Base-by-base conservation (phyloP, 2,329 filamentous ascomycete species). In the Stachybotrys chartarum region DNA sequence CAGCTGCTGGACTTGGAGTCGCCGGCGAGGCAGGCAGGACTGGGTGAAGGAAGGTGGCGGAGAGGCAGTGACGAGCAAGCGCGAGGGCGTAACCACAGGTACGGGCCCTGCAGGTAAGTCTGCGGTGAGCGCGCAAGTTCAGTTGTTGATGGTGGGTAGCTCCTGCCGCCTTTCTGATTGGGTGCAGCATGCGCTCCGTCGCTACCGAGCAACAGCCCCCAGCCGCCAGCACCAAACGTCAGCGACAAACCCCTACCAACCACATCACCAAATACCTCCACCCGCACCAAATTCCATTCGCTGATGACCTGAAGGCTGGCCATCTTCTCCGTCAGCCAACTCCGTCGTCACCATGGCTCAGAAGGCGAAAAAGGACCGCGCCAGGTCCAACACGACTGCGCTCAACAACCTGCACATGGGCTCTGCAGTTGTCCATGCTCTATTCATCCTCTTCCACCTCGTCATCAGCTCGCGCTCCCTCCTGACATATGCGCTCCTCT, bases 401-500 rank as follows among this genome's bases (percentile, higher is more conserved):
- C 85, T 99, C 50, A 89, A 87, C 68, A 90, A 85, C 67, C 90
- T 94, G 30, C 93, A 96, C 70, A 76, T 90, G 55, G 87, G 88
- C 59, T 86, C 90, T 50, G 76, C 90, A 58, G 67, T 76, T 61
- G 75, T 95, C 67, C 91, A 97, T 70, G 66, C 70, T 56, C 67
- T 91, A 67, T 97, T 93, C 76, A 77, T 96, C 56, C 67, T 91
- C 53, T 80, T 87, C 57, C 84, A 88, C 70, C 79, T 87, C 64
- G 74, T 89, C 69, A 81, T 87, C 66, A 77, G 79, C 57, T 78
- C 82, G 39, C 87, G 85, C 58, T 86, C 84, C 12, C 74, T 86
- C 30, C 72, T 85, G 53, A 77, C 84, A 57, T 99, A 96, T 72
- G 68, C 84, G 56, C 58, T 91, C 47, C 75, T 97, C 60, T 90